Evolutionary conservation across 345 rosid genomes (phyloP), one percentile per base, ranked within the genome.

Genomic region (Syzygium jambos): DNA sequence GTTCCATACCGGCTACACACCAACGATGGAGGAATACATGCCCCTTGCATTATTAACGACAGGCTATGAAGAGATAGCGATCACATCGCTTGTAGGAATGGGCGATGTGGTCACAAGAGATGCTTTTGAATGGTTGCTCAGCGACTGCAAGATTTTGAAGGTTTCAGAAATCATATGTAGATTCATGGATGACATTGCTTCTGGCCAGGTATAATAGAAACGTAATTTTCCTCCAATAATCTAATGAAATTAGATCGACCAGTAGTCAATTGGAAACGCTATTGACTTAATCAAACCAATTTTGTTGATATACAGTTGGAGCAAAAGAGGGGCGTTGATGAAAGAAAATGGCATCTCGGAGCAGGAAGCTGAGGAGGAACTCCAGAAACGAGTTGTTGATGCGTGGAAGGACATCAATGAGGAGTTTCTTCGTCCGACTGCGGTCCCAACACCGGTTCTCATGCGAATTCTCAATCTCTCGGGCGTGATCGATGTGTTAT

Each of bases 401-500:
- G 92, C 91, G 1, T 91, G 92, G 93, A 91, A 89, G 55, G 93
- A 92, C 38, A 53, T 92, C 15, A 92, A 92, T 27, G 90, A 88
- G 41, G 94, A 86, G 52, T 85, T 57, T 22, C 52, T 92, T 7
- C 25, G 14, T 12, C 91, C 90, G 54, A 89, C 87, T 1, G 6
- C 68, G 1, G 82, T 89, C 3, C 90, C 91, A 0, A 54, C 56
- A 86, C 88, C 90, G 21, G 59, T 93, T 7, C 89, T 91, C 9
- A 34, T 2, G 9, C 78, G n/a, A 15, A 54, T 88, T 21, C 54
- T 91, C 59, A 90, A 93, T 38, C 73, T 93, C 16, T 53, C 88
- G 9, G 86, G 92, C 0, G 86, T 83, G 21, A 85, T 90, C 0
- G 89, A 91, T 51, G 89, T 91, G 4, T 1, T 90, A 0, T 91